Conservation (phyloP, 2,329 filamentous ascomycete genomes). For the Monilinia aucupariae region DNA sequence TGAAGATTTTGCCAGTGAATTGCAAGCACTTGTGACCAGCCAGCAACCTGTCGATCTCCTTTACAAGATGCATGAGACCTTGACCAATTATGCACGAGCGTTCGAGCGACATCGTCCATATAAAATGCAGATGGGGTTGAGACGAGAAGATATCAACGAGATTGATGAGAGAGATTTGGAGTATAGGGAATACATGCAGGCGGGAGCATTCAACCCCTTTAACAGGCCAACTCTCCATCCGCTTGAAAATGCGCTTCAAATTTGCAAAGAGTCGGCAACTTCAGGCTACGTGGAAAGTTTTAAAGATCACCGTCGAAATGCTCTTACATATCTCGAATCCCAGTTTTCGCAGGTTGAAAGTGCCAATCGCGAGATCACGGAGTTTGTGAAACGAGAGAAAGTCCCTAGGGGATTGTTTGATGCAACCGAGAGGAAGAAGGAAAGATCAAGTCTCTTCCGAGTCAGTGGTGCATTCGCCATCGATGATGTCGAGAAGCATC, state of each 20-base stretch:
- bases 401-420: neutral
- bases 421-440: neutral
- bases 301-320: neutral
- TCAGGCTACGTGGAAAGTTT: neutral
- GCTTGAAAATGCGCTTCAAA: constrained; percentile 8
- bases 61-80: constrained; percentile 8
- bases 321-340: neutral
- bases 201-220: neutral
- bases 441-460: neutral
- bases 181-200: neutral
- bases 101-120: constrained; percentile 16
- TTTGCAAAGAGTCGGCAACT: neutral
- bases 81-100: constrained; percentile 12
- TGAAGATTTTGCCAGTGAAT: neutral
- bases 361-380: neutral
- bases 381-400: constrained; percentile 3
- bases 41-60: neutral
- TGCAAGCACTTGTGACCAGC: neutral
- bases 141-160: neutral
- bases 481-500: neutral
- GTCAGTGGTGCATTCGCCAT: too few relatives aligned
- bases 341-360: neutral
- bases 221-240: constrained; percentile 8
- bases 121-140: constrained; percentile 15
- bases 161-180: neutral